Evolutionary conservation across 352 stramenopile species (phyloP), one percentile per base, ranked within the genome.

Genomic region (Pythium rishiriense): DNA sequence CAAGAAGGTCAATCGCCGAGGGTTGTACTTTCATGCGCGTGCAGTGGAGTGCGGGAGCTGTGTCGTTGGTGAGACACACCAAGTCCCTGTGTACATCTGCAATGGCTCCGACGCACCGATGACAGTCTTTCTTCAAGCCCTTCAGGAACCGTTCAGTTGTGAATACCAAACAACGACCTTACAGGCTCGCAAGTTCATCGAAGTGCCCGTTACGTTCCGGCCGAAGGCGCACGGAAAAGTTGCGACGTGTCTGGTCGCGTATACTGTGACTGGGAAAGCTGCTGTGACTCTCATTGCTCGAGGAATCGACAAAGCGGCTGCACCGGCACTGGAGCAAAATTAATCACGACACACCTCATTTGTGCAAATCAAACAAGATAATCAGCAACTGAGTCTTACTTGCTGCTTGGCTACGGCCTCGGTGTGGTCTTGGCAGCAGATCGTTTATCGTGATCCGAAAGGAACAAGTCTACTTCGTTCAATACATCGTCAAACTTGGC

Each of bases 81-180:
- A 90, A 70, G 85, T 93, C 31, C 81, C 85, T 17, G 85, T 96
- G 29, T 93, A 91, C 61, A 81, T 96, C 26, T 96, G 87, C 78
- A 96, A 96, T 64, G 85, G 87, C 37, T 91, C 85, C 22, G 88
- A 83, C 35, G 48, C 69, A 39, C 81, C 85, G 17, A 91, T 93
- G 78, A 93, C 87, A 4, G 87, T 96, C 19, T 92, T 96, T 58
- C 66, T 96, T 49, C 85, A 94, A 63, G 75, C 84, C 37, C 64
- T 96, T 5, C 78, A 86, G 52, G 79, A 88, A 10, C 87, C 87
- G 4, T 96, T 93, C 53, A 84, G 77, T 31, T 93, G 85, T 60
- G 61, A 48, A 14, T 94, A 93, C 68, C 70, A 80, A 48, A 87
- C 83, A 31, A 91, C 83, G 1, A 94, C 85, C 12, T 81, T 96